These are phyloP conservation scores for Arbutus unedo DNA, from an alignment of 148 eudicot genomes.

Conservation along the genomic window DNA sequence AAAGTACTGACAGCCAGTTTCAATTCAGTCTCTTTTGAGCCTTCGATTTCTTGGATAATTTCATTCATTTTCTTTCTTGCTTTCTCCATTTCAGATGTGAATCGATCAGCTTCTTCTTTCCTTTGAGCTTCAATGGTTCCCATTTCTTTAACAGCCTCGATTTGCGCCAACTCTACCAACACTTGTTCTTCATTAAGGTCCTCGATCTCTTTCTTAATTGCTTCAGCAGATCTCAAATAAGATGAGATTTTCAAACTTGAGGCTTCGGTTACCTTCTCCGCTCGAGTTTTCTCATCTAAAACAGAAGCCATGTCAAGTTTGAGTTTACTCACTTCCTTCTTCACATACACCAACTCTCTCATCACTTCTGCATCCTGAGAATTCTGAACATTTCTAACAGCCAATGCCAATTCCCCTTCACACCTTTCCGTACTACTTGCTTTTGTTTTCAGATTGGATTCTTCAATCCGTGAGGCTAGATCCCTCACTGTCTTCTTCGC, in stretches of 20 bases:
- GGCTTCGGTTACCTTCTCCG: slow-evolving; percentile 52
- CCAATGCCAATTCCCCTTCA: slow-evolving; percentile 11
- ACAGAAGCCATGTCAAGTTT: slow-evolving; percentile 58
- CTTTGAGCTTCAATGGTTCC: slow-evolving; percentile 57
- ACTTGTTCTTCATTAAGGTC: slow-evolving; percentile 75
- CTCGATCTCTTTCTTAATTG: slow-evolving; percentile 56
- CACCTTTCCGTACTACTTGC: slow-evolving; percentile 17
- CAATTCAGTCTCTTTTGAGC: slow-evolving; percentile 40
- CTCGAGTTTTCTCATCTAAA: slow-evolving; percentile 49
- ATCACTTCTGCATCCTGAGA: slow-evolving; percentile 37
- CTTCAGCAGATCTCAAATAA: slow-evolving; percentile 30
- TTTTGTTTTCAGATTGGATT: slow-evolving; percentile 41
- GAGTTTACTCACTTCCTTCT: slow-evolving; percentile 62
- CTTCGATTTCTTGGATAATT: slow-evolving; percentile 40
- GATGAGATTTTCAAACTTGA: slow-evolving; percentile 33
- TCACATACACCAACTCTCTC: slow-evolving; percentile 49
- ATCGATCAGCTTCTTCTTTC: slow-evolving; percentile 36
- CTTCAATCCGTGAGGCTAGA: slow-evolving; percentile 46
- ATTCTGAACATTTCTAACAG: slow-evolving; percentile 16
- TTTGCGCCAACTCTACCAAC: slow-evolving; percentile 74
- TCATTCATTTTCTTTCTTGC: slow-evolving; percentile 36
- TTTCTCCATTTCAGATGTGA: slow-evolving; percentile 39
- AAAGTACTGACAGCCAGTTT: slow-evolving; percentile 39
- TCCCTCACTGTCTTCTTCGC: slow-evolving; percentile 59
- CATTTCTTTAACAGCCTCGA: slow-evolving; percentile 77